A percentile compares a stretch with the other conserved stretches of the same genome.
Conservation (phyloP, 2,329 filamentous ascomycete genomes). For the Arthrocladium fulminans region DNA sequence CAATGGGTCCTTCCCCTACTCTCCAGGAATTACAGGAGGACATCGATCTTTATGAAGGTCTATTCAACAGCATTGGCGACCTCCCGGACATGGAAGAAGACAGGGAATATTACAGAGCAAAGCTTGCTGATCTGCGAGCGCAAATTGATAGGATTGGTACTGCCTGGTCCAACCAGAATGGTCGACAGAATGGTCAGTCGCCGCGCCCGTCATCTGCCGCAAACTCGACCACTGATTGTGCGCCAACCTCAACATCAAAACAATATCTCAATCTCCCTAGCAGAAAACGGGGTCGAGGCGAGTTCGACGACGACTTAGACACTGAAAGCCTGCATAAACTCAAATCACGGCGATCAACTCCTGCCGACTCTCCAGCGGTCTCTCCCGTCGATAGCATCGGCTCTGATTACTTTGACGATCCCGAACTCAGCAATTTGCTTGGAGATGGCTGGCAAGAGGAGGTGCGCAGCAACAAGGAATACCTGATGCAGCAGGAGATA, state of each 20-base stretch:
- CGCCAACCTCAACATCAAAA: background rate
- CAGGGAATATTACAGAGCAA: background rate
- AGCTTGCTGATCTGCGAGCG: constrained; percentile 1
- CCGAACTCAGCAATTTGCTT: constrained; percentile 11
- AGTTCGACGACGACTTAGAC: constrained; percentile 11
- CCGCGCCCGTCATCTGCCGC: background rate
- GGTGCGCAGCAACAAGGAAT: constrained; percentile 10
- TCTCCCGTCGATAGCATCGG: constrained; percentile 17
- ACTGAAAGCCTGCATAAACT: constrained; percentile 2
- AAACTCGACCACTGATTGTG: background rate
- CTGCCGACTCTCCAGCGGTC: constrained; percentile 12
- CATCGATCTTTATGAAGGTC: constrained; percentile 1
- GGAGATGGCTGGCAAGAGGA: constrained; percentile 13
- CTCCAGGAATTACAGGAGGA: constrained; percentile 7
- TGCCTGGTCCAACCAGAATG: background rate
- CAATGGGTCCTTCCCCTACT: background rate
- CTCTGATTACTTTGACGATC: constrained; percentile 14
- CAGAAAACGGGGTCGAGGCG: constrained; percentile 18
- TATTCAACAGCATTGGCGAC: background rate
- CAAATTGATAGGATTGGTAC: background rate
- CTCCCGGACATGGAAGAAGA: background rate
- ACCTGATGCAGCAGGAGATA: constrained; percentile 15
- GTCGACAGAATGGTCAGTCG: background rate
- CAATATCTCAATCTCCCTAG: constrained; percentile 6
- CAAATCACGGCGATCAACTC: constrained; percentile 22